These are phyloP conservation scores for Pleurotus platypus DNA, from an alignment of 768 basidiomycete species.

Conservation along the genomic window DNA sequence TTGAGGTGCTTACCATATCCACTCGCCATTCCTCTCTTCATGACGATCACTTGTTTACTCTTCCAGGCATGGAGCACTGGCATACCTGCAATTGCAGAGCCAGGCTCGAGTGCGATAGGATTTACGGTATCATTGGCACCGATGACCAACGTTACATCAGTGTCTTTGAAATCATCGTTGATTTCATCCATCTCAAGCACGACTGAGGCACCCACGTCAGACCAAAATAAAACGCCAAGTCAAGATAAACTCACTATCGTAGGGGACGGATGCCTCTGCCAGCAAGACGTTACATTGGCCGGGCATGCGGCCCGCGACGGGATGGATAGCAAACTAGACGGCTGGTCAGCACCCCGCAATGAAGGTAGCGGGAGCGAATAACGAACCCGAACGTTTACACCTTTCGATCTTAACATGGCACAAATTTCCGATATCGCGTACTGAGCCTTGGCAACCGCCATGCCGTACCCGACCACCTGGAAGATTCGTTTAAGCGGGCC, in stretches of 20 bases:
- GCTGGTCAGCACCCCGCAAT: background rate
- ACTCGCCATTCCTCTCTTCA: conserved; percentile 89
- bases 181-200: conserved; percentile 94
- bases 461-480: conserved; percentile 82
- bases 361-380: conserved; percentile 3
- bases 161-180: conserved; percentile 87
- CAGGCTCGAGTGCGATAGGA: conserved; percentile 83
- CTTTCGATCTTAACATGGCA: conserved; percentile 65
- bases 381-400: conserved; percentile 66
- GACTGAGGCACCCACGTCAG: conserved; percentile 38
- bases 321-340: conserved; percentile 73
- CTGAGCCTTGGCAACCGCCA: conserved; percentile 92
- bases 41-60: conserved; percentile 88
- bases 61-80: conserved; percentile 92
- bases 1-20: conserved; percentile 62
- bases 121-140: conserved; percentile 94
- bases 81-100: conserved; percentile 89
- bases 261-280: conserved; percentile 87
- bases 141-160: conserved; percentile 87
- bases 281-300: conserved; percentile 91
- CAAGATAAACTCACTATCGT: conserved; percentile 59
- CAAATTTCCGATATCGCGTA: conserved; percentile 78
- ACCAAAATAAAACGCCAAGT: background rate
- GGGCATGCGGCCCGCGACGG: conserved; percentile 91
- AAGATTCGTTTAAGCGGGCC: conserved; percentile 9